A percentile compares a stretch with the other conserved stretches of the same genome.
phyloP scores from a whole-genome alignment of 495 filamentous ascomycete genomes.

The Aspergillus cavernicola region DNA sequence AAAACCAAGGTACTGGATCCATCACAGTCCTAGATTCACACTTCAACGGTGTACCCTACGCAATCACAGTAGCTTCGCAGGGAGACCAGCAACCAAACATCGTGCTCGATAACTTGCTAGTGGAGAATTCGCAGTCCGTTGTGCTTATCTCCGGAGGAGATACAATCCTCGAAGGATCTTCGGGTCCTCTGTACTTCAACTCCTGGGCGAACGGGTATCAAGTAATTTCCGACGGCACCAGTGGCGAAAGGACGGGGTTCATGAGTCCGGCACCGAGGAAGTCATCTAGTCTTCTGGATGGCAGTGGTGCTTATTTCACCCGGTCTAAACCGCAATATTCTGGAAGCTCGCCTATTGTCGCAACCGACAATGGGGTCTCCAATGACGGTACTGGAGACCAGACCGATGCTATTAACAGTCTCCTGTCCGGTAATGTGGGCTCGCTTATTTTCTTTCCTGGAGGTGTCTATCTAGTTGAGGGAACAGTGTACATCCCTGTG shows the following conservation, averaged over 20 bases:
- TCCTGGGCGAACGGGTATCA: constrained; percentile 5
- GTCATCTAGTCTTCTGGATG: not conserved
- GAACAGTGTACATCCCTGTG: constrained; percentile 68
- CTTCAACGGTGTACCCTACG: not conserved
- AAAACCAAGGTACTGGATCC: not conserved
- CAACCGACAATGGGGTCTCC: constrained; percentile 19
- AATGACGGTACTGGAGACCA: constrained; percentile 54
- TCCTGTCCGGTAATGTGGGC: constrained; percentile 54
- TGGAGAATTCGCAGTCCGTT: not conserved
- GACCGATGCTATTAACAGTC: constrained; percentile 54
- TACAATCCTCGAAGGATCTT: constrained; percentile 2
- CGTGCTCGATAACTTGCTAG: constrained; percentile 2
- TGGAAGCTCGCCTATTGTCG: not conserved
- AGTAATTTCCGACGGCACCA: not conserved
- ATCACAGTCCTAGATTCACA: not conserved
- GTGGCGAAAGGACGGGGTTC: not conserved
- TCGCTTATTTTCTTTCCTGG: constrained; percentile 73
- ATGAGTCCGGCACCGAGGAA: not conserved
- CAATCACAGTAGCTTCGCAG: not conserved
- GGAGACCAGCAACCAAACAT: constrained; percentile 2
- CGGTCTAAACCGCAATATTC: constrained; percentile 6
- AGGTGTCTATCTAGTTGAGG: constrained; percentile 73
- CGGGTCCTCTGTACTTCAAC: constrained; percentile 1
- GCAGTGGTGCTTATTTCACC: not conserved
- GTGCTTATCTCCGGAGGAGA: not conserved